A percentile compares a stretch with the other conserved stretches of the same genome.
Evolutionary conservation across 2,329 filamentous ascomycete species (phyloP).

Genomic region (Apiospora marii): DNA sequence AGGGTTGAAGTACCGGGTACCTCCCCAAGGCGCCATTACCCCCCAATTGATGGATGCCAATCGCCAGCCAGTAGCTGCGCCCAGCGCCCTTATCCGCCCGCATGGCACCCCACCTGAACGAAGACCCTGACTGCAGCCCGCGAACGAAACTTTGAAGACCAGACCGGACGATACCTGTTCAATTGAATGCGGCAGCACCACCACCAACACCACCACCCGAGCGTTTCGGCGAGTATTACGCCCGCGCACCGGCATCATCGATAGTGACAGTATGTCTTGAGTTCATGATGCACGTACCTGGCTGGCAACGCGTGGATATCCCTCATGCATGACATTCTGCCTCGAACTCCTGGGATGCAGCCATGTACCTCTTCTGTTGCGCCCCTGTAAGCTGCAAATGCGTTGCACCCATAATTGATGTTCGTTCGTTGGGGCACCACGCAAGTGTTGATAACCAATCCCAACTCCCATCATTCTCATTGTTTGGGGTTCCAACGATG

Average conservation of each 20-base stretch:
- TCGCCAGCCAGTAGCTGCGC: constrained; percentile 5
- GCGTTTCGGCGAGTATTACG: constrained; percentile 11
- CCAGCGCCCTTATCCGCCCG: constrained; percentile 10
- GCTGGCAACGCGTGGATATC: constrained; percentile 5
- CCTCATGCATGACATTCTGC: constrained; percentile 11
- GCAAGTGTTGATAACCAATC: background rate
- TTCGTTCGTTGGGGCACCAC: constrained; percentile 18
- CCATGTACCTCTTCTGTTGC: background rate
- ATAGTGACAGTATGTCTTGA: background rate
- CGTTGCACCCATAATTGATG: background rate
- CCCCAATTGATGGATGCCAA: constrained; percentile 10
- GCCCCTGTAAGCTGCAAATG: background rate
- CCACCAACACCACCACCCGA: background rate
- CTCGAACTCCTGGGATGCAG: background rate
- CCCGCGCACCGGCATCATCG: background rate
- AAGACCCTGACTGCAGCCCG: constrained; percentile 23
- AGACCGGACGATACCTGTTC: background rate
- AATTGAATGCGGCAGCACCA: background rate
- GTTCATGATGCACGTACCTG: background rate
- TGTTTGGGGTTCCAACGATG: background rate
- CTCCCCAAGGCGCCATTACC: background rate
- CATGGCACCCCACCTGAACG: constrained; percentile 17
- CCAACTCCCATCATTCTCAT: constrained; percentile 4
- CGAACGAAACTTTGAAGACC: background rate
- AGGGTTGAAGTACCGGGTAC: constrained; percentile 17